Evolutionary conservation across 2,329 filamentous ascomycete genomes (phyloP).

Genomic region (Penicillium fuscoglaucum): DNA sequence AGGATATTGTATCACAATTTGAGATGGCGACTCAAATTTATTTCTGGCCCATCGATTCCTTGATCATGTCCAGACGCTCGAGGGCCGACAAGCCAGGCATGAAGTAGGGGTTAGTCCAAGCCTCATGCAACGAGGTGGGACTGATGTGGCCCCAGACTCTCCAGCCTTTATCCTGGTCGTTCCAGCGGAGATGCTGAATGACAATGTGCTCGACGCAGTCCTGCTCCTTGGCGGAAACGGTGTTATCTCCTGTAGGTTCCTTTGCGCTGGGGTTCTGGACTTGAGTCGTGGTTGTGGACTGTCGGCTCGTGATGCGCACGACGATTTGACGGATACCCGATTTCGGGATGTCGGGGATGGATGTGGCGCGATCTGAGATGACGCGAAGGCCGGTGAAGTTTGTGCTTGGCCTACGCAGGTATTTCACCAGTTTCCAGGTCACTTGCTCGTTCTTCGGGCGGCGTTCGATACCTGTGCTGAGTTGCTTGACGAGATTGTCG

Average conservation of each 20-base stretch:
- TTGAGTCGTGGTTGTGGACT: constrained; percentile 34
- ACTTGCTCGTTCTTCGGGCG: constrained; percentile 35
- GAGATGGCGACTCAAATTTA: background rate
- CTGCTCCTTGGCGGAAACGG: constrained; percentile 38
- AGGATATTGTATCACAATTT: background rate
- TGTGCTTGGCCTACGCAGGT: constrained; percentile 38
- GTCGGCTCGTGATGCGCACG: constrained; percentile 41
- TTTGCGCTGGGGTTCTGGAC: background rate
- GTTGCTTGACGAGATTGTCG: constrained; percentile 38
- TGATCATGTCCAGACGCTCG: constrained; percentile 39
- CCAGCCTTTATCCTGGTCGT: constrained; percentile 48
- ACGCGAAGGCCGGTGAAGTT: constrained; percentile 41
- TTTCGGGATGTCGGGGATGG: constrained; percentile 41
- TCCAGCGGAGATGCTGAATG: constrained; percentile 48
- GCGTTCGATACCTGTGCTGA: constrained; percentile 36
- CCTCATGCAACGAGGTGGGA: constrained; percentile 43
- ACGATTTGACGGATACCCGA: constrained; percentile 44
- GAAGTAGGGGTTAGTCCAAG: constrained; percentile 40
- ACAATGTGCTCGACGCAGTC: constrained; percentile 53
- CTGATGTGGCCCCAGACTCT: constrained; percentile 52
- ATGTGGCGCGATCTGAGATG: constrained; percentile 44
- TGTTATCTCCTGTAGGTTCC: constrained; percentile 1
- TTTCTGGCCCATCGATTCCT: constrained; percentile 20
- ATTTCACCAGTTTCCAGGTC: constrained; percentile 41
- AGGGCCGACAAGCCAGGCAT: constrained; percentile 34